Conservation (phyloP, 768 basidiomycete species). For the Termitomyces sp. region DNA sequence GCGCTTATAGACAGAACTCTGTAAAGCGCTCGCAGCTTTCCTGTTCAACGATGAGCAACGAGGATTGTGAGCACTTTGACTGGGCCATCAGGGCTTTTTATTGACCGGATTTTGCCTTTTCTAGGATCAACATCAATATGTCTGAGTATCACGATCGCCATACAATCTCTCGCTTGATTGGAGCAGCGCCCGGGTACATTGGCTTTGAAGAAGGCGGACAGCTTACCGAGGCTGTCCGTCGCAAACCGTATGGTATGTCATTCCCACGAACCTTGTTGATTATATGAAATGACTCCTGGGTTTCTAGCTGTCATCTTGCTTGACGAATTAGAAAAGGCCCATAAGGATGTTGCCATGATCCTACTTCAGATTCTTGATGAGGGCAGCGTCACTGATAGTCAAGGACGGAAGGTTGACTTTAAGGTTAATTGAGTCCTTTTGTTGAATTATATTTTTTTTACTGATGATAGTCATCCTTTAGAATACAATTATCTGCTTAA, state of each 20-base stretch:
- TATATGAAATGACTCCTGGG: neutral
- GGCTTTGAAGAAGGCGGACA: constrained; percentile 89
- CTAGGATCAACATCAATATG: constrained; percentile 90
- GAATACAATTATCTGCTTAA: constrained; percentile 91
- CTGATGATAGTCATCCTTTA: constrained; percentile 15
- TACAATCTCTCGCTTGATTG: constrained; percentile 86
- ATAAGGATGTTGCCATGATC: constrained; percentile 91
- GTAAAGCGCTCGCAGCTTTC: constrained; percentile 85
- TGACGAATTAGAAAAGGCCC: constrained; percentile 91
- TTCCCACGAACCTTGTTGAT: neutral
- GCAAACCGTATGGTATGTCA: constrained; percentile 78
- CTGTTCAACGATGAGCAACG: constrained; percentile 86
- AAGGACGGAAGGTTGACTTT: constrained; percentile 90
- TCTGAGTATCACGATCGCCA: constrained; percentile 95
- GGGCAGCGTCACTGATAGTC: constrained; percentile 84
- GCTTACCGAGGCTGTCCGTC: constrained; percentile 86
- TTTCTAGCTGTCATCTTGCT: constrained; percentile 65
- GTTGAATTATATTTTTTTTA: neutral
- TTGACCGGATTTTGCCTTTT: neutral
- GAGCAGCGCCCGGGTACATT: constrained; percentile 90
- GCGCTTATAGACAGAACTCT: constrained; percentile 72
- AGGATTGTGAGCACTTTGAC: constrained; percentile 57
- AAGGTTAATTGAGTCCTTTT: constrained; percentile 39
- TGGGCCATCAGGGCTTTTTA: neutral
- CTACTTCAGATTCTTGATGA: constrained; percentile 90